Evolutionary conservation across 306 rosid genomes (phyloP).

Genomic region (Sicyos edulis): DNA sequence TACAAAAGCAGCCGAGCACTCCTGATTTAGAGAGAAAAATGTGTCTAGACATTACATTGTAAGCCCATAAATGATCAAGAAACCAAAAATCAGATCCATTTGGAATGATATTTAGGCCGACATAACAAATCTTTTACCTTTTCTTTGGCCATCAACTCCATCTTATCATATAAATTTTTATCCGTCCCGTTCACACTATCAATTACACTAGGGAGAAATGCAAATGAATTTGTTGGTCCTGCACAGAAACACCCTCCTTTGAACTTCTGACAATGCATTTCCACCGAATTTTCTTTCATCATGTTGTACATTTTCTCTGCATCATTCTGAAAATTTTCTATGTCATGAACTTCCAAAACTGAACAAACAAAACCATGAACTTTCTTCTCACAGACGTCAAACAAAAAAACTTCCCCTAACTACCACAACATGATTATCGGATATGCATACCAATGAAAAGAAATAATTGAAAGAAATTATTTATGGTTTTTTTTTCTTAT

Average conservation of each 20-base stretch:
- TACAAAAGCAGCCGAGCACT: conserved; percentile 84
- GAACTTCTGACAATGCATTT: conserved; percentile 32
- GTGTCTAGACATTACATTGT: background rate
- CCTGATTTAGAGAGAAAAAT: conserved; percentile 37
- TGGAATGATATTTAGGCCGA: background rate
- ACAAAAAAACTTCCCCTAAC: too few species aligned
- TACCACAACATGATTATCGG: too few species aligned
- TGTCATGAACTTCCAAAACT: background rate
- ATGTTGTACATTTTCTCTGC: conserved; percentile 64
- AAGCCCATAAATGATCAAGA: background rate
- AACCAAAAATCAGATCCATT: background rate
- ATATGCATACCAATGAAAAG: background rate
- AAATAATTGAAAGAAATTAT: background rate
- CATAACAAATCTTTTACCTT: conserved; percentile 43
- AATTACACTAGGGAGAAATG: conserved; percentile 45
- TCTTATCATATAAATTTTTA: conserved; percentile 29
- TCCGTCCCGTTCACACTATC: conserved; percentile 32
- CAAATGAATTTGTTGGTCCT: conserved; percentile 53
- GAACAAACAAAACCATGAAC: background rate
- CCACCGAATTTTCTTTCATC: conserved; percentile 43
- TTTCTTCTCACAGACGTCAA: too few species aligned
- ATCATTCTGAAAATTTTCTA: conserved; percentile 46
- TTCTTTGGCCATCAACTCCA: conserved; percentile 30
- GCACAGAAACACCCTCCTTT: conserved; percentile 52
- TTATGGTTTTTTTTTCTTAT: background rate